Base-by-base conservation (phyloP, 768 basidiomycete species). In the Suillus paluster region DNA sequence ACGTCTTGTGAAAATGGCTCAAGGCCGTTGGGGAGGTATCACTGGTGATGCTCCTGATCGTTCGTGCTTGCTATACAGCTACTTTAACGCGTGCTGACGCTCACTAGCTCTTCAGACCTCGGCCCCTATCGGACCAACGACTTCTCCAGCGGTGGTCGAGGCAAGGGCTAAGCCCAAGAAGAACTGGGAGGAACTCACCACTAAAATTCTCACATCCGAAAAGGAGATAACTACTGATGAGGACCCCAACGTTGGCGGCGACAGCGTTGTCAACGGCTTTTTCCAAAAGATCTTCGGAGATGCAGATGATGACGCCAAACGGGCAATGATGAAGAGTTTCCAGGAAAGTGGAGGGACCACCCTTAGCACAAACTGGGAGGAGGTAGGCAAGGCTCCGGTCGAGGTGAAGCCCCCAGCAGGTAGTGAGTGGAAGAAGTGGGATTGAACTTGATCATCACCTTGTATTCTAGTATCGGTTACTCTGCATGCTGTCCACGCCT, bases 291-390 rank as follows among this genome's bases (percentile, higher is more conserved):
- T 99, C 64, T 99, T 91, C 70, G 82, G 84, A 7, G 92, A 92
- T 73, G 92, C 96, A 27, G 95, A 97, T 67, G 92, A 95, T 0
- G 93, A 99, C 68, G 94, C 96, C 15, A 87, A 83, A 69, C 85
- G 89, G 41, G 97, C 97, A 4, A 99, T 99, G 95, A 88, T 98
- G 88, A 99, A 99, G 84, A 96, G 94, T 71, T 98, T 93, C 75
- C 82, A 84, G 63, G 97, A 99, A 80, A 94, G 92, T 67, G 95
- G 95, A 8, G 97, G 97, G 9, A 99, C 97, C 10, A 90, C 94
- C 0, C 80, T 99, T 44, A 95, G 93, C 78, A 99, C 97, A 0
- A 94, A 97, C 74, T 99, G 97, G 97, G 87, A 86, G 5, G 93
- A 95, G 65, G 94, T 99, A 17, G 79, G 74, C 64, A 91, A 90